Evolutionary conservation across 176 grass and related monocot genomes (phyloP).

Genomic region (Dendrocalamus sinicus): DNA sequence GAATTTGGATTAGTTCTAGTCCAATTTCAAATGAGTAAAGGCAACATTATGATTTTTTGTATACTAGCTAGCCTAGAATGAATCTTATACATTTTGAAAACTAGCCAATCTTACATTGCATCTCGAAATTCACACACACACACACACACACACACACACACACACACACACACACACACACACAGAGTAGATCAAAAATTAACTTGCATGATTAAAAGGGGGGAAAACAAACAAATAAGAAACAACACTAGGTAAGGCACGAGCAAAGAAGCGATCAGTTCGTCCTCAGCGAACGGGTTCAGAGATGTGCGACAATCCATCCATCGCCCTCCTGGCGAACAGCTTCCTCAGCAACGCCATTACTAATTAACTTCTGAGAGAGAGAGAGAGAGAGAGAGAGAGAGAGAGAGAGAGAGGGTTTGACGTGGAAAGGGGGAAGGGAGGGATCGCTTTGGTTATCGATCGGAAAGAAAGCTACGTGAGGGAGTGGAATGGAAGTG

Average conservation of each 20-base stretch:
- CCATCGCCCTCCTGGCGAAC: conserved; percentile 42
- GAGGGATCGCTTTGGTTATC: neutral
- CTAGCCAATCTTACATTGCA: too few relatives aligned
- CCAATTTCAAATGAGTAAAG: neutral
- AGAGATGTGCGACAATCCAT: conserved; percentile 25
- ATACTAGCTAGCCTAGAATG: too few relatives aligned
- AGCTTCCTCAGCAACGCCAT: conserved; percentile 50
- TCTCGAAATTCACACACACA: too few relatives aligned
- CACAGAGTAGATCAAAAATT: too few relatives aligned
- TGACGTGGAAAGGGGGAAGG: neutral
- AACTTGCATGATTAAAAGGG: too few relatives aligned
- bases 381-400: neutral
- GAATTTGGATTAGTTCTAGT: neutral
- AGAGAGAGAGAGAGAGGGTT: neutral
- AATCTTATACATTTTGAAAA: too few relatives aligned
- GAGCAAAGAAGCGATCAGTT: neutral
- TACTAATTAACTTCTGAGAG: neutral
- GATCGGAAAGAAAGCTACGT: conserved; percentile 28
- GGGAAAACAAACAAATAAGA: too few relatives aligned
- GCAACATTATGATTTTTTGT: too few relatives aligned
- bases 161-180: too few relatives aligned
- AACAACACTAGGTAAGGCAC: neutral
- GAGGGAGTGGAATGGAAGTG: conserved; percentile 6
- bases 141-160: too few relatives aligned
- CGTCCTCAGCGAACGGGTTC: conserved; percentile 8